Conservation (phyloP, 352 stramenopile species). For the Phytopythium helicoides region DNA sequence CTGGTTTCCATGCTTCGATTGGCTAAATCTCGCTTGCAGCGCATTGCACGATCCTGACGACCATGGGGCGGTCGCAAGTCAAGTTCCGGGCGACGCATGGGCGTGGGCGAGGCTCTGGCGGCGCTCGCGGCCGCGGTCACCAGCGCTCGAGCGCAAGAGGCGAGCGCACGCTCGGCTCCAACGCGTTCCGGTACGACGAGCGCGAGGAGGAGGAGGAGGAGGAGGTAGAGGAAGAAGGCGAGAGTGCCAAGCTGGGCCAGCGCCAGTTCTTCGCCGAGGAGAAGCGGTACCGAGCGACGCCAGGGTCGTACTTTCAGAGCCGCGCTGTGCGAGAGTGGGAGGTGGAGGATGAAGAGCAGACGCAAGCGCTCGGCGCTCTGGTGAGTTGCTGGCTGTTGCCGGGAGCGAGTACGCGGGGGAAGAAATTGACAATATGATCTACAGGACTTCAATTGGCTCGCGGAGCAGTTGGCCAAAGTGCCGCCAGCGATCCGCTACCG, state of each 20-base stretch:
- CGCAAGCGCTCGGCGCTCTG: constrained; percentile 30
- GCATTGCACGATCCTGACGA: too few relatives aligned
- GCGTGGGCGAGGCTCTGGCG: constrained; percentile 22
- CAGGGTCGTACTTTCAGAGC: constrained; percentile 54
- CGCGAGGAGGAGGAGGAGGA: constrained; percentile 17
- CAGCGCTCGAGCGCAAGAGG: constrained; percentile 11
- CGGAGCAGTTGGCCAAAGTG: constrained; percentile 44
- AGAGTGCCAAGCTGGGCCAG: constrained; percentile 9
- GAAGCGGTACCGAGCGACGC: constrained; percentile 41
- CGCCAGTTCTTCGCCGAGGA: constrained; percentile 70
- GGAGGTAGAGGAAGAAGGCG: not conserved
- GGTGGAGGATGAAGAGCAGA: constrained; percentile 33
- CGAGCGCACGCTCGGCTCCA: constrained; percentile 46
- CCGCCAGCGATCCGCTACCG: constrained; percentile 50
- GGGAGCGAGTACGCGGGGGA: constrained; percentile 5
- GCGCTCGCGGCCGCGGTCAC: constrained; percentile 6
- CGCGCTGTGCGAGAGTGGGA: constrained; percentile 68
- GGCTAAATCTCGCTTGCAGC: too few relatives aligned
- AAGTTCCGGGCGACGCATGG: constrained; percentile 62
- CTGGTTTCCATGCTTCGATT: too few relatives aligned
- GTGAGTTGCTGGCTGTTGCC: constrained; percentile 18
- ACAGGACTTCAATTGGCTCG: constrained; percentile 74
- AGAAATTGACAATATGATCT: not conserved
- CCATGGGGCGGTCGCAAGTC: constrained; percentile 69
- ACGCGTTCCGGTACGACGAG: constrained; percentile 69